A percentile compares a stretch with the other conserved stretches of the same genome.
phyloP scores from a whole-genome alignment of 2,329 filamentous ascomycete species.

The Cytospora paraplurivora region DNA sequence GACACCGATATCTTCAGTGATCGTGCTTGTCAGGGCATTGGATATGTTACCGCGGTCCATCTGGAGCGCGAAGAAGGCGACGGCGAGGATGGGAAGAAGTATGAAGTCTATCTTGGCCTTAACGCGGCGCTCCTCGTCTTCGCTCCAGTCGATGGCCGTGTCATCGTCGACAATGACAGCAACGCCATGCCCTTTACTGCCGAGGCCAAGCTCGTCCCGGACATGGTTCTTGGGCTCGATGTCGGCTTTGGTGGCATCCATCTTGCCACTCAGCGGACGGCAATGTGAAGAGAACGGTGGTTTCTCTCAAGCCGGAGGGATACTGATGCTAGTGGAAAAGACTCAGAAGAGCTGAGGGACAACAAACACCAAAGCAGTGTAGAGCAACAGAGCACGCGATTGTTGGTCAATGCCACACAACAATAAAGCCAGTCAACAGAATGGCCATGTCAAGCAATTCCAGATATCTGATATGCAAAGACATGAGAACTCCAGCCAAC shows the following conservation, averaged over 20 bases:
- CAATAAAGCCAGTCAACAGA: too few relatives aligned
- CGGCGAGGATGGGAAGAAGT: conserved; percentile 49
- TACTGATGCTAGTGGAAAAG: too few relatives aligned
- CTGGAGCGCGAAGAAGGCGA: conserved; percentile 50
- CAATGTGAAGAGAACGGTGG: background rate
- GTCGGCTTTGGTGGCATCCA: background rate
- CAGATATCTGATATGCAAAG: background rate
- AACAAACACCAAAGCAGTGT: background rate
- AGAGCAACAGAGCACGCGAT: too few relatives aligned
- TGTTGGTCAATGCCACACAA: too few relatives aligned
- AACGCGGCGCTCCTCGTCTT: conserved; percentile 5
- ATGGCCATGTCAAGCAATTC: background rate
- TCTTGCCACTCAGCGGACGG: background rate
- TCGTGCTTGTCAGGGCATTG: conserved; percentile 50
- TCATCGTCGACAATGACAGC: conserved; percentile 1
- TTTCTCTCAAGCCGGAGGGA: background rate
- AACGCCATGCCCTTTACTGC: background rate
- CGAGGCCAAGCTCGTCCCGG: background rate
- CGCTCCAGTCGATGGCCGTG: background rate
- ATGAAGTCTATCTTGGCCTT: conserved; percentile 45
- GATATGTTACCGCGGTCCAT: conserved; percentile 43
- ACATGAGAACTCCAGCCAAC: background rate
- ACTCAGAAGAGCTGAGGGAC: background rate
- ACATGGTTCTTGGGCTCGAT: background rate
- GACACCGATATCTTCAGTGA: conserved; percentile 52